These are phyloP conservation scores for Xylaria sp. DNA, from an alignment of 2,329 filamentous ascomycete species.

Conservation along the genomic window DNA sequence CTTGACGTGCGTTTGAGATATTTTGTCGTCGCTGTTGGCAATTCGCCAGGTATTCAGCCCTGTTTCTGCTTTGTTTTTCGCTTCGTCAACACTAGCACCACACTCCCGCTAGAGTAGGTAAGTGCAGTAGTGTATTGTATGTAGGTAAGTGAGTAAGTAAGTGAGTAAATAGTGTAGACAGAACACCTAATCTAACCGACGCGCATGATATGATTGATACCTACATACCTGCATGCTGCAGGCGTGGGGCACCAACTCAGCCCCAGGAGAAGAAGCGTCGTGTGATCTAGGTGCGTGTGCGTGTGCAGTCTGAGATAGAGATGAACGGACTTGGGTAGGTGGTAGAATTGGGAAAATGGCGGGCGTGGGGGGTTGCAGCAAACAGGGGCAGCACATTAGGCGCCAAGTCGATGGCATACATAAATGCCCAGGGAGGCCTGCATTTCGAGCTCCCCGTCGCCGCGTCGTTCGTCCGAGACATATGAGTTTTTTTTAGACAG, in stretches of 20 bases:
- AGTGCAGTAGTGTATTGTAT: not conserved
- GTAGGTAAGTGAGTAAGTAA: not conserved
- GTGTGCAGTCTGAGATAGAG: not conserved
- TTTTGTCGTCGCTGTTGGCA: not conserved
- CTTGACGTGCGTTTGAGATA: not conserved
- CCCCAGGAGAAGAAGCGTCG: constrained; percentile 13
- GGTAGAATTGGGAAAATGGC: not conserved
- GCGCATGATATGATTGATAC: constrained; percentile 10
- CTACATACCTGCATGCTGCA: constrained; percentile 12
- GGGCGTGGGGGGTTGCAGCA: not conserved
- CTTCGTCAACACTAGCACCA: not conserved
- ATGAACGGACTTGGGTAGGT: not conserved
- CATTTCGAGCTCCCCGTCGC: constrained; percentile 2
- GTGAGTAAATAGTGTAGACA: not conserved
- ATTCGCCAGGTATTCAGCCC: not conserved
- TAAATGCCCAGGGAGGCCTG: not conserved
- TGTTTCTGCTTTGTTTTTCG: not conserved
- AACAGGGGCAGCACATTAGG: not conserved
- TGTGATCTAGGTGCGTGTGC: constrained; percentile 14
- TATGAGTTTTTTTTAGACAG: not conserved
- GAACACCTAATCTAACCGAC: constrained; percentile 9
- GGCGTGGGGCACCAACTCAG: constrained; percentile 15
- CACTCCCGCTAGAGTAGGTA: not conserved
- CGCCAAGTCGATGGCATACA: constrained; percentile 5
- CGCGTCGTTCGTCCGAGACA: not conserved